Evolutionary conservation across 306 rosid genomes (phyloP), one percentile per base, ranked within the genome.

Genomic region (Begonia loranthoides): DNA sequence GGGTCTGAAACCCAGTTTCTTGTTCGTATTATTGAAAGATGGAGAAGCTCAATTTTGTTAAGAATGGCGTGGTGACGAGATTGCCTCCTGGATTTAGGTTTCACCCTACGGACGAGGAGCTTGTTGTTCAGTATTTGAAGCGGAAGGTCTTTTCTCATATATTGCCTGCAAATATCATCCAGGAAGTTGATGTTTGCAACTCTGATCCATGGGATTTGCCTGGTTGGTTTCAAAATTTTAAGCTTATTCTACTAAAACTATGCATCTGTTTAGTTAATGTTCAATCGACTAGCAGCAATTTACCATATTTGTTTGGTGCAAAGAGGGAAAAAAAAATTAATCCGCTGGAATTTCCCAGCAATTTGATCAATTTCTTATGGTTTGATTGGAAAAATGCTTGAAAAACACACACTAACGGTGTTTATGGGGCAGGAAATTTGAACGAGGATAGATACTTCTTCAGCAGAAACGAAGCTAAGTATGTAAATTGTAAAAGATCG

Each of bases 141-240:
- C 76, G 67, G 55, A 81, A 67, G 63, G 73, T 73, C 65, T 60
- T 66, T 14, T 88, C 88, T 11, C 61, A 52, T n/a, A 86, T 93
- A 21, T 73, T 84, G 53, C 94, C 96, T 2, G 93, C 88, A 0
- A 56, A 62, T 6, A 64, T 58, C 54, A 77, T 84, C 28, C 80
- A 82, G 9, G 94, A 84, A 49, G 71, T 79, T 10, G 77, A 84
- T 61, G 81, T 79, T 3, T 79, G 79, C 46, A 69, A 79, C 56
- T 69, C 68, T 48, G 75, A 77, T 43, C 96, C 94, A 1, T 88
- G 96, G 96, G 88, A 84, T 59, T 69, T 88, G 59, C 94, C 94
- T 3, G 69, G 93, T 83, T 28, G 2, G 22, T n/a, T 10, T 45
- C 49, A 13, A 45, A 39, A 11, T 40, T 39, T 13, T 15, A 49